A percentile compares a stretch with the other conserved stretches of the same genome.
phyloP scores from a whole-genome alignment of 2,329 filamentous ascomycete genomes.

The Pezizomycotina sp. region DNA sequence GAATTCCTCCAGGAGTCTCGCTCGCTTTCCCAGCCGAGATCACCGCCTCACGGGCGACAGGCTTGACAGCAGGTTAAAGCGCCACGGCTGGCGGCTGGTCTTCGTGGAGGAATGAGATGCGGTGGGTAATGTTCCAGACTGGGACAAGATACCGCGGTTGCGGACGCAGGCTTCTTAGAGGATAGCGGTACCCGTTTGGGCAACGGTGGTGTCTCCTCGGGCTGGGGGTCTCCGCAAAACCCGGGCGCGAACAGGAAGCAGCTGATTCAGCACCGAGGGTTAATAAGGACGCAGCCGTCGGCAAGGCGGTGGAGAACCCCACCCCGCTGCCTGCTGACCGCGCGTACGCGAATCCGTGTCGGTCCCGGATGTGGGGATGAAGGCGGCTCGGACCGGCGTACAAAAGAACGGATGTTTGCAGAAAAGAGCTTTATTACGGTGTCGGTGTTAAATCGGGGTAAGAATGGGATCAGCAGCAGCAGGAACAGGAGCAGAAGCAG shows the following conservation, averaged over 20 bases:
- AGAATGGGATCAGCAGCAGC: too few relatives aligned
- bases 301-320: slow-evolving; percentile 8
- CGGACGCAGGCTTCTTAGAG: not conserved
- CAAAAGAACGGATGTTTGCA: too few relatives aligned
- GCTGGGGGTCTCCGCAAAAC: slow-evolving; percentile 5
- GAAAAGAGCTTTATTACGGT: too few relatives aligned
- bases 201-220: not conserved
- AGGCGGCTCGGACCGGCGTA: too few relatives aligned
- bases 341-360: not conserved
- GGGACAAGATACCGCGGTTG: slow-evolving; percentile 9
- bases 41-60: not conserved
- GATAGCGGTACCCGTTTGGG: not conserved
- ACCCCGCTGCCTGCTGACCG: slow-evolving; percentile 12
- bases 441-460: too few relatives aligned
- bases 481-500: too few relatives aligned
- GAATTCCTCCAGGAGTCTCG: slow-evolving; percentile 12
- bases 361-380: too few relatives aligned
- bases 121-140: slow-evolving; percentile 8
- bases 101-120: slow-evolving; percentile 13
- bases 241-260: not conserved
- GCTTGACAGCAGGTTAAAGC: slow-evolving; percentile 5
- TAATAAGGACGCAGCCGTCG: not conserved
- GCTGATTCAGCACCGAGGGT: not conserved
- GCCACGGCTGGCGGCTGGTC: slow-evolving; percentile 10
- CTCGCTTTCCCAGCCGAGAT: not conserved